These are phyloP conservation scores for Botryotinia globosa DNA, from an alignment of 2,329 filamentous ascomycete genomes.

Conservation along the genomic window DNA sequence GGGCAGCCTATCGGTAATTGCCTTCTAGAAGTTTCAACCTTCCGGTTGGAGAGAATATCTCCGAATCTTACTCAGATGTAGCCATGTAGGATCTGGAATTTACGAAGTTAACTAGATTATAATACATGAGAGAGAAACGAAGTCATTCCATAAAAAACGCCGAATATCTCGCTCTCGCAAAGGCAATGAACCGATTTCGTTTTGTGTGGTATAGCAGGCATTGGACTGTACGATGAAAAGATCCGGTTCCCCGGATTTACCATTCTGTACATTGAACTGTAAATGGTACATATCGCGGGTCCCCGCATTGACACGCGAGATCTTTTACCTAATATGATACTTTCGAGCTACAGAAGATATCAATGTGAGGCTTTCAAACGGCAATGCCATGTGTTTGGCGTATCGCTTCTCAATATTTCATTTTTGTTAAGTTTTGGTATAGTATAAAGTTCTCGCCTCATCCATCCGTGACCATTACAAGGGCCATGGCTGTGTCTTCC, in stretches of 20 bases:
- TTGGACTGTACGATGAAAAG: conserved; percentile 15
- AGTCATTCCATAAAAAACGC: background rate
- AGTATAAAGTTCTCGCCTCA: background rate
- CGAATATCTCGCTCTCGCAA: background rate
- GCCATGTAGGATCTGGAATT: background rate
- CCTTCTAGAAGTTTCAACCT: conserved; percentile 14
- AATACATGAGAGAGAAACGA: background rate
- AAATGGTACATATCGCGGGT: conserved; percentile 5
- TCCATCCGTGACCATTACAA: background rate
- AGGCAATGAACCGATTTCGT: background rate
- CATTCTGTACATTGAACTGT: conserved; percentile 11
- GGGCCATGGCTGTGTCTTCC: conserved; percentile 5
- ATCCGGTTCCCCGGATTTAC: conserved; percentile 17
- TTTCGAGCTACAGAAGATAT: background rate
- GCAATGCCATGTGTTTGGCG: background rate
- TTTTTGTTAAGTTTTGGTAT: background rate
- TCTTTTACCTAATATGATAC: conserved; percentile 16
- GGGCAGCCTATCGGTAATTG: conserved; percentile 19
- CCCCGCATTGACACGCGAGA: conserved; percentile 18
- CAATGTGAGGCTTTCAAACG: background rate
- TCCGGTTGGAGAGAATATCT: conserved; percentile 9
- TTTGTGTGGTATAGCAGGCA: conserved; percentile 10
- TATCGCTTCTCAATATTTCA: background rate
- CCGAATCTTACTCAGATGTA: conserved; percentile 11
- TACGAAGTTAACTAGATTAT: background rate